phyloP scores from a whole-genome alignment of 2,329 filamentous ascomycete genomes.

The Bipolaris oryzae region DNA sequence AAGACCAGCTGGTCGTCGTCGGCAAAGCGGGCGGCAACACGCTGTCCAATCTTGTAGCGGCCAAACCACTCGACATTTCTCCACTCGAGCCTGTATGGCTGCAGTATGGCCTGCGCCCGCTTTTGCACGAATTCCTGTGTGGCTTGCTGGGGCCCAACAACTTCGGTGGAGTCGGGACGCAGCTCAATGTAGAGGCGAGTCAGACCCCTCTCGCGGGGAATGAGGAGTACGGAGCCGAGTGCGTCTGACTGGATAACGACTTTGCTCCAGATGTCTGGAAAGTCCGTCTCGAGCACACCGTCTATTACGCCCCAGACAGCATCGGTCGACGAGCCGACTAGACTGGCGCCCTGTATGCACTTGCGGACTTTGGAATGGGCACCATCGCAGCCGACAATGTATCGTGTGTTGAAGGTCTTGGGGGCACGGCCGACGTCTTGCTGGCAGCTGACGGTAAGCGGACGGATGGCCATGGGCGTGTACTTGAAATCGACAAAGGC shows the following conservation, averaged over 20 bases:
- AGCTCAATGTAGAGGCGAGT: conserved; percentile 65
- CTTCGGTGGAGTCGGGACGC: conserved; percentile 45
- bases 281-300: conserved; percentile 72
- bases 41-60: conserved; percentile 58
- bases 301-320: conserved; percentile 76
- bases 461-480: conserved; percentile 41
- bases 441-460: conserved; percentile 53
- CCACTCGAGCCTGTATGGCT: conserved; percentile 55
- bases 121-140: conserved; percentile 74
- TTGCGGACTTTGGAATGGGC: conserved; percentile 73
- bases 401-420: conserved; percentile 62
- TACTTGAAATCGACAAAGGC: conserved; percentile 62
- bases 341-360: conserved; percentile 59
- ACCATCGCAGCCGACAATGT: conserved; percentile 74
- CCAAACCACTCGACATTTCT: conserved; percentile 58
- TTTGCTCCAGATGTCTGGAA: conserved; percentile 78
- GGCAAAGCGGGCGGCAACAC: conserved; percentile 55
- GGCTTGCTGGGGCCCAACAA: conserved; percentile 40
- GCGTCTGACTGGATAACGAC: conserved; percentile 71
- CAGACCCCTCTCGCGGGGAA: conserved; percentile 74
- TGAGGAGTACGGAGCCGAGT: conserved; percentile 73
- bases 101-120: conserved; percentile 59
- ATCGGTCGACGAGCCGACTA: conserved; percentile 57
- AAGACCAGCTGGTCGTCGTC: conserved; percentile 53
- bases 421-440: conserved; percentile 46